These are phyloP conservation scores for Silene vulgaris DNA, from an alignment of 179 eudicot species.

Conservation along the genomic window DNA sequence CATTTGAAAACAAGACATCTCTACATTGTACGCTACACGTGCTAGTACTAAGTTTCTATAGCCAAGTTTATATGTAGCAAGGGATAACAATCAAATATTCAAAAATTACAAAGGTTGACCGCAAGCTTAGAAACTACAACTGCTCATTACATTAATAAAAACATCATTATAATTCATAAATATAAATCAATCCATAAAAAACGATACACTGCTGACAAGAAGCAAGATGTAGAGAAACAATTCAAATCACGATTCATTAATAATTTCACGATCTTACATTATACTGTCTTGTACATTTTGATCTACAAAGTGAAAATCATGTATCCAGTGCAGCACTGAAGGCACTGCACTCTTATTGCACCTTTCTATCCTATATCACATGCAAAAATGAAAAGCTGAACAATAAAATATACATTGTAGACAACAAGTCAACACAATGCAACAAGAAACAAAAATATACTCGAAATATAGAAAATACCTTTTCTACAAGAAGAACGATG, in stretches of 20 bases:
- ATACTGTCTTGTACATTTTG: slow-evolving; percentile 25
- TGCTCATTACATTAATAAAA: too few species aligned
- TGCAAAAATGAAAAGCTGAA: slow-evolving; percentile 9
- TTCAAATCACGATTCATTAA: slow-evolving; percentile 14
- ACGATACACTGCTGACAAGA: neutral
- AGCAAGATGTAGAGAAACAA: slow-evolving; percentile 19
- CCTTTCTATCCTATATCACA: slow-evolving; percentile 29
- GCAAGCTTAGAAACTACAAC: too few species aligned
- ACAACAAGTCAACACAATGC: slow-evolving; percentile 40
- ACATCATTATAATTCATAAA: neutral
- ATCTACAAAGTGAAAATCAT: slow-evolving; percentile 25
- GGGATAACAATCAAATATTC: too few species aligned
- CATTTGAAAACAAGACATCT: too few species aligned
- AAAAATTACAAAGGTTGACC: too few species aligned
- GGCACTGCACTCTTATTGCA: slow-evolving; percentile 22
- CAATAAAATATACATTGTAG: slow-evolving; percentile 33
- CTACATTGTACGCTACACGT: too few species aligned
- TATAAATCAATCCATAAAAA: neutral
- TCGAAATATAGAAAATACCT: slow-evolving; percentile 19
- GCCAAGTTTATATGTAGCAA: too few species aligned
- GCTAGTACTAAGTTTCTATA: too few species aligned
- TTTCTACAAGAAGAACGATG: slow-evolving; percentile 35
- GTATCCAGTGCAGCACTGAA: slow-evolving; percentile 22
- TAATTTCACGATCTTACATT: slow-evolving; percentile 20
- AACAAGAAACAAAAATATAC: slow-evolving; percentile 21